Evolutionary conservation across 2,329 filamentous ascomycete genomes (phyloP).

Genomic region (Ophiocordyceps camponoti-rufipedis): DNA sequence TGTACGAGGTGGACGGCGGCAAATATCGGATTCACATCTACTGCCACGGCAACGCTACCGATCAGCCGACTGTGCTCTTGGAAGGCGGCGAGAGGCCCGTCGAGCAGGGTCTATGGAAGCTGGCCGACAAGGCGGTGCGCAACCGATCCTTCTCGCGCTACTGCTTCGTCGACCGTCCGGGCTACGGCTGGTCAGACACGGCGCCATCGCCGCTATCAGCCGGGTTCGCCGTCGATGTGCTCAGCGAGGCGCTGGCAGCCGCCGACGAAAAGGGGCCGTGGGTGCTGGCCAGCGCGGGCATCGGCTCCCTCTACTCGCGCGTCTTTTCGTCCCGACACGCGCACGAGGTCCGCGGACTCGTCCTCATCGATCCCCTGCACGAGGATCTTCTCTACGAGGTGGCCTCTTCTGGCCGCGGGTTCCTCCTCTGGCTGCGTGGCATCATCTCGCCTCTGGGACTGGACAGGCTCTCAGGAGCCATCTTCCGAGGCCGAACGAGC

Average conservation of each 20-base stretch:
- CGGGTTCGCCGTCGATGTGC: constrained; percentile 75
- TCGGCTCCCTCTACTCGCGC: constrained; percentile 75
- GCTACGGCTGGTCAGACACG: constrained; percentile 73
- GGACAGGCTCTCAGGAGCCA: constrained; percentile 58
- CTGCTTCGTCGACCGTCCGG: constrained; percentile 90
- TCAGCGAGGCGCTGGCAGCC: constrained; percentile 69
- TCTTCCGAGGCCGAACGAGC: constrained; percentile 64
- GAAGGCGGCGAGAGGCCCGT: constrained; percentile 70
- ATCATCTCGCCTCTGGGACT: constrained; percentile 75
- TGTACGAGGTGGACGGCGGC: constrained; percentile 63
- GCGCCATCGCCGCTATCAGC: constrained; percentile 86
- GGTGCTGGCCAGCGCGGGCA: constrained; percentile 70
- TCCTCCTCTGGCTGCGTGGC: constrained; percentile 72
- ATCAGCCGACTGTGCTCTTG: constrained; percentile 63
- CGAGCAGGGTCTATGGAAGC: constrained; percentile 61
- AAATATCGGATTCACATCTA: constrained; percentile 79
- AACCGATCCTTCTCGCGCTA: constrained; percentile 76
- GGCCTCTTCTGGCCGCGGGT: constrained; percentile 51
- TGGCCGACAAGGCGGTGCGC: constrained; percentile 55
- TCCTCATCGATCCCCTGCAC: constrained; percentile 78
- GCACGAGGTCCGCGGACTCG: constrained; percentile 53
- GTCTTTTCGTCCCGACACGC: constrained; percentile 80
- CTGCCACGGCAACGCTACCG: constrained; percentile 52
- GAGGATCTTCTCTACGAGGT: constrained; percentile 63
- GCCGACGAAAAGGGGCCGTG: constrained; percentile 76